Conservation (phyloP, 257 asterid genomes). For the Lantana camara region DNA sequence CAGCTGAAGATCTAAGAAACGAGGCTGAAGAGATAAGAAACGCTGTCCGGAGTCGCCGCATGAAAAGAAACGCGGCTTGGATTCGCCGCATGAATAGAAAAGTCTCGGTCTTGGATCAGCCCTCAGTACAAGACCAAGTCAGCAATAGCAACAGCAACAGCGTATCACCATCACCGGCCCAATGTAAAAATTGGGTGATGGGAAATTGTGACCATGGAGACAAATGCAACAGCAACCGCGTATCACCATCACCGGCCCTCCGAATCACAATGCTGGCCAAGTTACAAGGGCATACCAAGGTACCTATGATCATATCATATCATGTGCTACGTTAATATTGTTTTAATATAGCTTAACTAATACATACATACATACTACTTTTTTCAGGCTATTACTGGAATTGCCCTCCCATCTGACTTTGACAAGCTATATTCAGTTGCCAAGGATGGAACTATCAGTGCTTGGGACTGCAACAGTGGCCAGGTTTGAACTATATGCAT, state of each 20-base stretch:
- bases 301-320: background rate
- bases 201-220: constrained; percentile 51
- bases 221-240: constrained; percentile 49
- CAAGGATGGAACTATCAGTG: constrained; percentile 39
- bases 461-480: constrained; percentile 61
- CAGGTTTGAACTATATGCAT: constrained; percentile 37
- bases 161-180: too few relatives aligned
- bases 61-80: too few relatives aligned
- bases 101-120: background rate
- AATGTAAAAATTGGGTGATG: constrained; percentile 47
- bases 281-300: constrained; percentile 63
- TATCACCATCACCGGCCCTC: constrained; percentile 45
- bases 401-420: constrained; percentile 47
- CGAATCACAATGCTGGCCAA: constrained; percentile 51
- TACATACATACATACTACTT: background rate
- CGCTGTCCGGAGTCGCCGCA: too few relatives aligned
- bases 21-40: too few relatives aligned
- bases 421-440: constrained; percentile 50
- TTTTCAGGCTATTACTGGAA: constrained; percentile 49
- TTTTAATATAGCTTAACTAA: background rate
- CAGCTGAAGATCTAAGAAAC: too few relatives aligned
- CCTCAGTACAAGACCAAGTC: constrained; percentile 28
- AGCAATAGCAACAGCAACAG: too few relatives aligned
- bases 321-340: background rate
- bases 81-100: too few relatives aligned